A percentile compares a stretch with the other conserved stretches of the same genome.
phyloP scores from a whole-genome alignment of 2,329 filamentous ascomycete species.

The Teratosphaeriaceae sp. region DNA sequence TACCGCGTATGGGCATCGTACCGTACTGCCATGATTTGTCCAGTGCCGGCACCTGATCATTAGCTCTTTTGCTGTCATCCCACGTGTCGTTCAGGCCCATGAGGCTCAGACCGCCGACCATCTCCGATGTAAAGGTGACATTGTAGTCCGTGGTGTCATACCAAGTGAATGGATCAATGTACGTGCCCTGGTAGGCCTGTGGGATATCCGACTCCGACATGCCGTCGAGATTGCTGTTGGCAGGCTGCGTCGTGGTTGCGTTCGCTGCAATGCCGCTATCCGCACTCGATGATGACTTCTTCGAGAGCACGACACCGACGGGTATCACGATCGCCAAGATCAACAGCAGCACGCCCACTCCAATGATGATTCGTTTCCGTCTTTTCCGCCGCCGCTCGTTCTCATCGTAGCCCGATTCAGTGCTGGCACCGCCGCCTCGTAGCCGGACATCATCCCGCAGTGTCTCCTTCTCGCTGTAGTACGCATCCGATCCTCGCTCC shows the following conservation, averaged over 20 bases:
- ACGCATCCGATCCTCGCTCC: conserved; percentile 34
- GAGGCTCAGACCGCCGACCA: conserved; percentile 77
- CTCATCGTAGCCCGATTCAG: conserved; percentile 33
- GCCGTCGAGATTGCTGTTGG: conserved; percentile 40
- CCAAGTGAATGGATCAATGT: conserved; percentile 88
- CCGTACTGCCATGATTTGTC: conserved; percentile 73
- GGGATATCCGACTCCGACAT: conserved; percentile 40
- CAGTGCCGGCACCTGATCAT: conserved; percentile 71
- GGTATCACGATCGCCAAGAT: conserved; percentile 42
- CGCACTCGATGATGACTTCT: conserved; percentile 28
- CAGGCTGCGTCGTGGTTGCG: conserved; percentile 26
- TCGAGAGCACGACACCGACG: conserved; percentile 40
- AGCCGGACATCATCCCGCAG: conserved; percentile 35
- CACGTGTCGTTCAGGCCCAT: conserved; percentile 83
- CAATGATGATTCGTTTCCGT: conserved; percentile 49
- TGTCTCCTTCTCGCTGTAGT: conserved; percentile 34
- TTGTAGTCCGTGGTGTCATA: conserved; percentile 88
- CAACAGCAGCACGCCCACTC: conserved; percentile 33
- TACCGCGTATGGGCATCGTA: conserved; percentile 72
- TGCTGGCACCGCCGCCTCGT: conserved; percentile 32
- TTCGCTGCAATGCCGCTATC: conserved; percentile 17
- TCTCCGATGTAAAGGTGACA: conserved; percentile 80
- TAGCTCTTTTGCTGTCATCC: conserved; percentile 76
- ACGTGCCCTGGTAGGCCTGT: conserved; percentile 61
- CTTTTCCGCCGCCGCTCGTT: conserved; percentile 35